Evolutionary conservation across 192 early-diverging fungal species (phyloP).

Genomic region (Umbelopsis isabellina): DNA sequence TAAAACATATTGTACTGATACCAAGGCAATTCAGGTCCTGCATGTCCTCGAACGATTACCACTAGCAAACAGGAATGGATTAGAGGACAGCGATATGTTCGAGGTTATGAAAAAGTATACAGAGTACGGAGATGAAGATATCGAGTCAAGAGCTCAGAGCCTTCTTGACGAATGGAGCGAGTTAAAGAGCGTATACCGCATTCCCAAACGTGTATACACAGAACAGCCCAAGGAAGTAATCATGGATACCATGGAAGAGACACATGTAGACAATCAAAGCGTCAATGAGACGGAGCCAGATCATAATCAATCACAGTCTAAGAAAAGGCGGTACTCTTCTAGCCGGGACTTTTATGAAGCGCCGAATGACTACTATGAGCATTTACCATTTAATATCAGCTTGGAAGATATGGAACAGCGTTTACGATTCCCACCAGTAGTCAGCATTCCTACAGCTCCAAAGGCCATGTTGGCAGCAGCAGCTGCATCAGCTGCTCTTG

Average conservation of each 20-base stretch:
- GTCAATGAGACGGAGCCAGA: neutral
- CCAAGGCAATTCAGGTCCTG: constrained; percentile 19
- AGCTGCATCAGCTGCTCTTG: constrained; percentile 12
- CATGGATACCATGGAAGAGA: constrained; percentile 19
- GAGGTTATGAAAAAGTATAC: constrained; percentile 60
- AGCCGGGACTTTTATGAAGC: constrained; percentile 41
- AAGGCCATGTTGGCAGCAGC: constrained; percentile 33
- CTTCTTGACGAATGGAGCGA: constrained; percentile 53
- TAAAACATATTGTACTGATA: neutral
- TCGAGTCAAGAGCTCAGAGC: constrained; percentile 50
- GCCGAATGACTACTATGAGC: constrained; percentile 38
- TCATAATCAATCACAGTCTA: constrained; percentile 4
- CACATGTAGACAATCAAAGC: neutral
- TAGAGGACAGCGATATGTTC: constrained; percentile 79
- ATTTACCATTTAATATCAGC: constrained; percentile 25
- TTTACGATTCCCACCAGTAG: constrained; percentile 24
- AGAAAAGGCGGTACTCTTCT: constrained; percentile 21
- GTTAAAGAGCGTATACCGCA: constrained; percentile 58
- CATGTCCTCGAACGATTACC: constrained; percentile 75
- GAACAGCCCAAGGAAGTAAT: constrained; percentile 19
- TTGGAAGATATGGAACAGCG: constrained; percentile 28
- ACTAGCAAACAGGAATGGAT: constrained; percentile 75
- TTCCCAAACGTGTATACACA: constrained; percentile 54
- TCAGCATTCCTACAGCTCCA: constrained; percentile 37
- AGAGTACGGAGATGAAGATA: constrained; percentile 47